Percentiles rank a stretch among this genome's conserved stretches.
These are phyloP conservation scores for Pichia rugopelliculosa DNA, from an alignment of 805 yeast species.

Conservation along the genomic window DNA sequence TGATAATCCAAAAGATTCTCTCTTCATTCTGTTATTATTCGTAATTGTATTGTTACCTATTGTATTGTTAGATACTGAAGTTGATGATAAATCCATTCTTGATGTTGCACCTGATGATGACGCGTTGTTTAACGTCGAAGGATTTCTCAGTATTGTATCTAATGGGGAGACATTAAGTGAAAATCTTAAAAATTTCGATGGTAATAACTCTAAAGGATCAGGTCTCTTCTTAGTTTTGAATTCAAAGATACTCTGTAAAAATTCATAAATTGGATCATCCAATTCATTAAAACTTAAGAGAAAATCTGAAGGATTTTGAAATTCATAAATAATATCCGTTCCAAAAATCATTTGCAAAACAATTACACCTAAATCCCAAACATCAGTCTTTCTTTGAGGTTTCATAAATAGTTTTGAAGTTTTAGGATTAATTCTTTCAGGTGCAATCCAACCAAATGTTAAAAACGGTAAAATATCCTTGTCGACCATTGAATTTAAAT, in stretches of 20 bases:
- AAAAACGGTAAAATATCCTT: slow-evolving; percentile 23
- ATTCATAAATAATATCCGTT: slow-evolving; percentile 44
- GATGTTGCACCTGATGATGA: background rate
- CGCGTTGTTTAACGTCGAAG: background rate
- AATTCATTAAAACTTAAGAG: slow-evolving; percentile 30
- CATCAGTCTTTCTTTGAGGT: slow-evolving; percentile 77
- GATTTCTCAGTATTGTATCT: background rate
- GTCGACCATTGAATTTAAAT: slow-evolving; percentile 17
- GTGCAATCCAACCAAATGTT: slow-evolving; percentile 62
- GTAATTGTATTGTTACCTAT: background rate
- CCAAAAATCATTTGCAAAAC: slow-evolving; percentile 65
- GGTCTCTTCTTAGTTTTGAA: slow-evolving; percentile 63
- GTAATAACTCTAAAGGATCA: slow-evolving; percentile 76
- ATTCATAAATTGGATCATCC: slow-evolving; percentile 56
- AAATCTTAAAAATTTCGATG: slow-evolving; percentile 74
- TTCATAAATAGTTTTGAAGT: slow-evolving; percentile 27
- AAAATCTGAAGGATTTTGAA: slow-evolving; percentile 57
- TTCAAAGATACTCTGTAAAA: slow-evolving; percentile 60
- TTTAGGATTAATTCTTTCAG: slow-evolving; percentile 45
- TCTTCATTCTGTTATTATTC: slow-evolving; percentile 8
- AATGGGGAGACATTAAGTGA: slow-evolving; percentile 39
- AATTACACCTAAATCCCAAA: slow-evolving; percentile 86
- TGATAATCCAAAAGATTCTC: slow-evolving; percentile 26
- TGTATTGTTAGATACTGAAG: background rate
- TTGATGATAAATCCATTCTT: background rate